Conservation (phyloP, 108 stramenopile species). For the Phaeodactylum tricornutum region DNA sequence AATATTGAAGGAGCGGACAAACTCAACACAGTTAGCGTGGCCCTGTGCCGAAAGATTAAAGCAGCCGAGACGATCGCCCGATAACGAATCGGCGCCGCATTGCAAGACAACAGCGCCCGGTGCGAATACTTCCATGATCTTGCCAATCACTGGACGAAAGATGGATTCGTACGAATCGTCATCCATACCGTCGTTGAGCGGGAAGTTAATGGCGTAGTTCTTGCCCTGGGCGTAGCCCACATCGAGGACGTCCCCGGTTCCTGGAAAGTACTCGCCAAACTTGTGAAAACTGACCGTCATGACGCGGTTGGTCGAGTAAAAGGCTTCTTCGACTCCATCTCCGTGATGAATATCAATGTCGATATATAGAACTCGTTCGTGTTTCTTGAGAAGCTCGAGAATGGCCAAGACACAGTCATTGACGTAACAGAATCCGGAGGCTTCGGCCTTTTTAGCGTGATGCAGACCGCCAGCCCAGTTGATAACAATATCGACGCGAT, state of each 20-base stretch:
- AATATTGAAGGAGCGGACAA: conserved; percentile 85
- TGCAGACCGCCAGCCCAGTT: conserved; percentile 99
- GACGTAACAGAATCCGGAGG: conserved; percentile 98
- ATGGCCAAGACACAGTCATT: conserved; percentile 99
- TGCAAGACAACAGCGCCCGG: conserved; percentile 97
- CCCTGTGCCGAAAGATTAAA: conserved; percentile 95
- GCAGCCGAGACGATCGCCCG: conserved; percentile 96
- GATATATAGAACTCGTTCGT: conserved; percentile 99
- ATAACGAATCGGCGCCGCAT: conserved; percentile 95
- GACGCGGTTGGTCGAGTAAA: conserved; percentile 97
- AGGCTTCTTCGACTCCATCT: conserved; percentile 89
- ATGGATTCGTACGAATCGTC: conserved; percentile 75
- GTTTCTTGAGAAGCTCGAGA: conserved; percentile 96
- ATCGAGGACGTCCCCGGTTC: conserved; percentile 84
- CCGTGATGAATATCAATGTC: conserved; percentile 99
- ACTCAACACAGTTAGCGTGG: conserved; percentile 92
- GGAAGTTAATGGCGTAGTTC: conserved; percentile 98
- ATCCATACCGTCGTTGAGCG: conserved; percentile 93
- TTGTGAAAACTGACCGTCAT: conserved; percentile 99
- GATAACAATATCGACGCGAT: conserved; percentile 89
- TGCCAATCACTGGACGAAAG: conserved; percentile 92
- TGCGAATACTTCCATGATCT: conserved; percentile 92
- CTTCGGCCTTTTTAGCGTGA: conserved; percentile 99
- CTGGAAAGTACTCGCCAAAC: conserved; percentile 97
- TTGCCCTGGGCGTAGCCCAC: conserved; percentile 87